Evolutionary conservation across 495 filamentous ascomycete species (phyloP), one percentile per base, ranked within the genome.

Genomic region (Xylaria longipes): DNA sequence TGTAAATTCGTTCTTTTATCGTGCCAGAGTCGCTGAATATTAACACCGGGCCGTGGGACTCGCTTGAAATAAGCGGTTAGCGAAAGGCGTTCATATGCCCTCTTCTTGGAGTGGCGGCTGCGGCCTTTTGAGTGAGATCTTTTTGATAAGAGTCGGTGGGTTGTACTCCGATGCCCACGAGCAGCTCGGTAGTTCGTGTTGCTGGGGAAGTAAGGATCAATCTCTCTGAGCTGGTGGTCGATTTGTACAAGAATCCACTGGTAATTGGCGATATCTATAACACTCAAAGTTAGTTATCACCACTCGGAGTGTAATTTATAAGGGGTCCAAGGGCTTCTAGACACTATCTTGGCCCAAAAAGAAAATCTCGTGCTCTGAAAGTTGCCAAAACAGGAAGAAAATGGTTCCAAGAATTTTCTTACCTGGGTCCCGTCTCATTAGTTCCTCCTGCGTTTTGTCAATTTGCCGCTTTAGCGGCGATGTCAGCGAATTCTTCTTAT

Each of bases 11-110:
- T 71, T 46, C 50, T 76, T 33, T 69, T 72, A 9, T 71, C 75
- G 46, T 74, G 37, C 37, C 75, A 76, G 4, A 84, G 64, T 27
- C 39, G 56, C 4, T 72, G 22, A 15, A 80, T 73, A 33, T 83
- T 72, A 12, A 75, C 77, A 0, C 75, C 76, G 5, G 70, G 69
- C 35, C 68, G 71, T 5, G 80, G 82, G 1, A 68, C 66, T 27
- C 74, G 74, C 73, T 82, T 81, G 70, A 80, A 84, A 57, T 82
- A 84, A 6, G 78, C 79, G 7, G 74, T 81, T 45, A 84, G 61
- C 22, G 77, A 80, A 12, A 81, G 71, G 3, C 76, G 61, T 61
- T 84, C 78, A 20, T 72, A 70, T 2, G 57, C 61, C 61, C 65
- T 52, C 61, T 69, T 75, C 45, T 45, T 65, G 25, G 15, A 33